Percentiles rank a stretch among this genome's conserved stretches.
These are phyloP conservation scores for Pseudomassariella vexata DNA, from an alignment of 2,329 filamentous ascomycete genomes.

Conservation along the genomic window DNA sequence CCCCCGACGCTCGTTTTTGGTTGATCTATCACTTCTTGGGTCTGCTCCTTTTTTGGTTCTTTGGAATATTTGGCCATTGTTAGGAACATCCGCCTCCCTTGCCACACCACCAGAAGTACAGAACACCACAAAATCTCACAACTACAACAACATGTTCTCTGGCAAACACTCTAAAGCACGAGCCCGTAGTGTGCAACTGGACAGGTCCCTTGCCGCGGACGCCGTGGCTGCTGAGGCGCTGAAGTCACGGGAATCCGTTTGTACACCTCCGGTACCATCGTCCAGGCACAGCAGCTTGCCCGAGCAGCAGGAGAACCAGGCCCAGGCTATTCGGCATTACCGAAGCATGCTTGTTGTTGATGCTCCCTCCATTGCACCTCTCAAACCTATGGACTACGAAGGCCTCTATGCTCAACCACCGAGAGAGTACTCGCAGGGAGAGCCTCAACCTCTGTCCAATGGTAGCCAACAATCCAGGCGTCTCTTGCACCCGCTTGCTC, in stretches of 20 bases:
- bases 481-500: conserved; percentile 20
- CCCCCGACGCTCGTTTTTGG: conserved; percentile 27
- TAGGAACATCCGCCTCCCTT: conserved; percentile 25
- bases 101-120: conserved; percentile 13
- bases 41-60: conserved; percentile 25
- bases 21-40: conserved; percentile 45
- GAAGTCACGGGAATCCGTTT: conserved; percentile 12
- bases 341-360: conserved; percentile 51
- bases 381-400: conserved; percentile 38
- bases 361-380: conserved; percentile 37
- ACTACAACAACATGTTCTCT: no score
- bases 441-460: conserved; percentile 3
- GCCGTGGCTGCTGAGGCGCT: conserved; percentile 11
- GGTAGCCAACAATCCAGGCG: conserved; percentile 13
- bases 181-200: conserved; percentile 43
- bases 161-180: conserved; percentile 37
- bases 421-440: no score
- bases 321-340: conserved; percentile 29
- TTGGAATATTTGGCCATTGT: conserved; percentile 28
- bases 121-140: conserved; percentile 25
- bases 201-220: conserved; percentile 22
- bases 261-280: conserved; percentile 20
- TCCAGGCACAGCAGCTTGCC: conserved; percentile 28
- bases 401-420: conserved; percentile 42
- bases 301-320: conserved; percentile 31